Base-by-base conservation (phyloP, 2,329 filamentous ascomycete species). In the Botrytis cinerea region DNA sequence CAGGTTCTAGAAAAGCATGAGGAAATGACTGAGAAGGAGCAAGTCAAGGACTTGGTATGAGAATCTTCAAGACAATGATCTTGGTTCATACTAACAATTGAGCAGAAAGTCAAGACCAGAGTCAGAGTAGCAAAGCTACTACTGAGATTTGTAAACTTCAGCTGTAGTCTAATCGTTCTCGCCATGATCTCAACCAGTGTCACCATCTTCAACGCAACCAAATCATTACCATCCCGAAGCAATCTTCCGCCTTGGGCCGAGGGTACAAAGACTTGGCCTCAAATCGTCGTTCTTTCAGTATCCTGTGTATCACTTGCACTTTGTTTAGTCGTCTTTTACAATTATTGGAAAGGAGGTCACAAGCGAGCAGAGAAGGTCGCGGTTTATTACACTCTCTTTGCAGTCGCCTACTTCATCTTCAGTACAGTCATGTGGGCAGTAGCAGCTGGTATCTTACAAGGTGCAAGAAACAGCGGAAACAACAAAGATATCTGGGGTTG, bases 401-500 rank as follows among this genome's bases (percentile, higher is more conserved):
- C 95, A 48, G 92, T 97, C 75, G 92, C 90, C 78, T 97, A 95
- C 88, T 98, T 98, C 86, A 91, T 96, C 81, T 91, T 97, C 83
- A 96, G 92, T 82, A 92, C 97, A 82, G 84, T 97, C 80, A 93
- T 99, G 86, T 99, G 96, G 96, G 91, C 91, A 72, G 86, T 96
- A 48, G 94, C 93, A 46, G 95, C 95, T 57, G 93, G 91, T 74
- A 84, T 97, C 73, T 89, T 98, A 79, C 94, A 98, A 81, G 89
- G 92, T 79, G 90, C 90, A 73, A 92, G 91, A 81, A 88, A 90
- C 79, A 92, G 88, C 80, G 89, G 89, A 80, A 85, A 89, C 76
- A 93, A 92, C 80, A 90, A 97, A 83, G 96, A 99, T 83, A 89
- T 99, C 83, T 99, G 96, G 96, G 95, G 95, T 74, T 99, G 96